Evolutionary conservation across 345 rosid species (phyloP).

Genomic region (Rhodomyrtus tomentosa): DNA sequence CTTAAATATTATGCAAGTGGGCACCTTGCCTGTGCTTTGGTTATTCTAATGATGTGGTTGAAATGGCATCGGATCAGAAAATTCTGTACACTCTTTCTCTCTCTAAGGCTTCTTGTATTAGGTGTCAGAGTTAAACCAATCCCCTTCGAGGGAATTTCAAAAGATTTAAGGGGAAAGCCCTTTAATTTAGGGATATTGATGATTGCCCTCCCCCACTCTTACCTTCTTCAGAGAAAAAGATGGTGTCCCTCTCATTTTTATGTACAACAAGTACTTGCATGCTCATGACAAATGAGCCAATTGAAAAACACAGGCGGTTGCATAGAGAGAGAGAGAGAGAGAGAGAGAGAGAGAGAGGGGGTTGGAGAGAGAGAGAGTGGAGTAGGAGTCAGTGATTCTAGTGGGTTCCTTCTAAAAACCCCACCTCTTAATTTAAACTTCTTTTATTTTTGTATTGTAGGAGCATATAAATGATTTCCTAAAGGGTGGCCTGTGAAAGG

Average conservation of each 20-base stretch:
- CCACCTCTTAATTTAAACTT: constrained; percentile 13
- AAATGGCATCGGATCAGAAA: neutral
- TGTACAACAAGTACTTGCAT: constrained; percentile 18
- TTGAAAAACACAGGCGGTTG: constrained; percentile 26
- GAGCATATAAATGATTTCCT: neutral
- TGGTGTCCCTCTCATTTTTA: neutral
- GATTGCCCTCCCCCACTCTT: neutral
- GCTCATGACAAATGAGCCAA: constrained; percentile 44
- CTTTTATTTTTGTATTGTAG: neutral
- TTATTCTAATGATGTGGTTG: neutral
- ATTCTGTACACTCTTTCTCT: neutral
- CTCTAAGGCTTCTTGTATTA: neutral
- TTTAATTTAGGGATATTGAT: neutral
- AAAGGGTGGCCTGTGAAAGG: neutral
- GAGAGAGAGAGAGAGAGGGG: neutral
- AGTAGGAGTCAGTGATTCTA: constrained; percentile 67
- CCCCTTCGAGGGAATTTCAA: neutral
- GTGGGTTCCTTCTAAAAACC: constrained; percentile 54
- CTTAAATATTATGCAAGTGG: constrained; percentile 21
- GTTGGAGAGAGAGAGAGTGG: constrained; percentile 17
- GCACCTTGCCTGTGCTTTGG: constrained; percentile 19
- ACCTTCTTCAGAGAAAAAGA: neutral
- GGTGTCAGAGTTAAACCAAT: neutral
- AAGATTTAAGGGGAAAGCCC: neutral
- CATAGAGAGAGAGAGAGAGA: neutral